phyloP scores from a whole-genome alignment of 331 rosid genomes.

The Ulmus americana region DNA sequence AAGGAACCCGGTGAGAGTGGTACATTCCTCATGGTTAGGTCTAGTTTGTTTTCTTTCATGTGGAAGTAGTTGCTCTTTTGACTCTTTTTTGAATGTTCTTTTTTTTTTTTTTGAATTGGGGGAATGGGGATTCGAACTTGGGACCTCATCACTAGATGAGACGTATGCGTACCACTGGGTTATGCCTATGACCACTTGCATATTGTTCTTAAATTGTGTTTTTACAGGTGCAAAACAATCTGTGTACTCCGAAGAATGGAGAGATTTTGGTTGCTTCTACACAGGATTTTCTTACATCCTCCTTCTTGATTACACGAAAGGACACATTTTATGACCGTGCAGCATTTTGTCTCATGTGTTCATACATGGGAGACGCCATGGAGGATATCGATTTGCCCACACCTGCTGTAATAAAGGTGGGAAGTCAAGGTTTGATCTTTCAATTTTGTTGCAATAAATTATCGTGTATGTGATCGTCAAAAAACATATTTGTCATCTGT shows the following conservation, averaged over 20 bases:
- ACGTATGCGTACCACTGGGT: too few relatives aligned
- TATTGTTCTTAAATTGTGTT: conserved; percentile 21
- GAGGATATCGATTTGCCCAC: conserved; percentile 83
- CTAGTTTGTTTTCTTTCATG: background rate
- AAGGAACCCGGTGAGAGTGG: background rate
- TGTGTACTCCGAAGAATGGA: conserved; percentile 96
- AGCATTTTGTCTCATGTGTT: conserved; percentile 72
- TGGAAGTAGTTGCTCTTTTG: conserved; percentile 6
- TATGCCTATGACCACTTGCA: background rate
- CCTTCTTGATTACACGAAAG: conserved; percentile 82
- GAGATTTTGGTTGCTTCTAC: conserved; percentile 96
- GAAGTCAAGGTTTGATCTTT: conserved; percentile 4
- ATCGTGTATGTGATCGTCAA: background rate
- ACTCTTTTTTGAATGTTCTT: background rate
- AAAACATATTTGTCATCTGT: background rate
- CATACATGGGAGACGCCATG: conserved; percentile 85
- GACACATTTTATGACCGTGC: conserved; percentile 96
- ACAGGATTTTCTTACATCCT: conserved; percentile 93
- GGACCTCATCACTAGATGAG: too few relatives aligned
- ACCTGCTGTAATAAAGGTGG: conserved; percentile 83
- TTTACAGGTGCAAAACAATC: conserved; percentile 84
- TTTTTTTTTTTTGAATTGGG: too few relatives aligned
- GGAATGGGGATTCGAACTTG: too few relatives aligned
- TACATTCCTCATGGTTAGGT: background rate
- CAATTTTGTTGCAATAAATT: background rate